Evolutionary conservation across 169 alveolate genomes (phyloP).

Genomic region (Plasmodium fragile): DNA sequence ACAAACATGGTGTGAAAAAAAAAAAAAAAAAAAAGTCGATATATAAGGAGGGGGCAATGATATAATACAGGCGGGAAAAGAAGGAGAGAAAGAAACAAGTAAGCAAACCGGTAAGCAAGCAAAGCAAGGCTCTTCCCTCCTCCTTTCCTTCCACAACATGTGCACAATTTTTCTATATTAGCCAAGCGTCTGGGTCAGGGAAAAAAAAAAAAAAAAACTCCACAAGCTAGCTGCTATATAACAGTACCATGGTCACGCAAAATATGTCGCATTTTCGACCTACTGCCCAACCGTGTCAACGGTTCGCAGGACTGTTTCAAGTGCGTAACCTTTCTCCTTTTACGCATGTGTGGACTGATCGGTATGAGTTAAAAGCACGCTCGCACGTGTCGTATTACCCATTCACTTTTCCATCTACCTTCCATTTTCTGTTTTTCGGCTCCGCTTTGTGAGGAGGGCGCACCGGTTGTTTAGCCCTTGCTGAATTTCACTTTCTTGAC

Average conservation of each 20-base stretch:
- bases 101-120: neutral
- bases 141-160: neutral
- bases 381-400: neutral
- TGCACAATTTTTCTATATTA: neutral
- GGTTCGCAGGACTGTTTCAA: neutral
- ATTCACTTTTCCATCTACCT: neutral
- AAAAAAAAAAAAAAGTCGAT: neutral
- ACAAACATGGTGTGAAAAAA: neutral
- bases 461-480: neutral
- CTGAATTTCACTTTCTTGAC: constrained; percentile 5
- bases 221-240: neutral
- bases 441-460: neutral
- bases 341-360: neutral
- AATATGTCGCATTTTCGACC: neutral
- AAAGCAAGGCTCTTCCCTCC: neutral
- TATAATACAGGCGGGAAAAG: neutral
- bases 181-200: neutral
- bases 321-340: neutral
- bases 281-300: neutral
- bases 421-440: neutral
- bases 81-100: neutral
- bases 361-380: neutral
- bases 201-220: neutral
- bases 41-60: neutral
- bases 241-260: neutral